Evolutionary conservation across 2,329 filamentous ascomycete genomes (phyloP).

Genomic region (Fusarium dimerum): DNA sequence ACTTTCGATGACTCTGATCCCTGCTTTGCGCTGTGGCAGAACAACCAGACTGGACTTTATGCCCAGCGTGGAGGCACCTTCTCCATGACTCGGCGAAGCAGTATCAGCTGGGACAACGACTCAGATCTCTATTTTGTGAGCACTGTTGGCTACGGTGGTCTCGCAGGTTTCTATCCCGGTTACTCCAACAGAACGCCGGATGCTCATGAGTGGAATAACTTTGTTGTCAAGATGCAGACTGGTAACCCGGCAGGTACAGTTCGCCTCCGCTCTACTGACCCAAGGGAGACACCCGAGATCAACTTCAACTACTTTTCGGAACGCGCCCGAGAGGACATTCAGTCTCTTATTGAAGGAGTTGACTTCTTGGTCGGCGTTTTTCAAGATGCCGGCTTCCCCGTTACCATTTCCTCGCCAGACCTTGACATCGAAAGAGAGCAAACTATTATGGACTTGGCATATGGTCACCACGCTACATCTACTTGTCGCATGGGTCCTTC

Average conservation of each 20-base stretch:
- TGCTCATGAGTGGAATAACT: conserved; percentile 25
- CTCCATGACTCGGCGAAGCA: conserved; percentile 30
- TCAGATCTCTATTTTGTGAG: conserved; percentile 34
- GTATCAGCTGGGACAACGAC: conserved; percentile 26
- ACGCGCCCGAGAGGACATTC: conserved; percentile 8
- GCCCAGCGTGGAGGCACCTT: conserved; percentile 25
- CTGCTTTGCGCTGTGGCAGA: conserved; percentile 37
- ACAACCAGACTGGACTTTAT: conserved; percentile 20
- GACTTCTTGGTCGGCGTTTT: too few species aligned
- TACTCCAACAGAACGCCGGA: conserved; percentile 34
- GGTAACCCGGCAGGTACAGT: conserved; percentile 64
- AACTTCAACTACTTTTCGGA: conserved; percentile 60
- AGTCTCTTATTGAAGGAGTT: neutral
- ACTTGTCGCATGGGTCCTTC: too few species aligned
- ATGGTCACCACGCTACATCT: too few species aligned
- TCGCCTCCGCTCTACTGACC: conserved; percentile 58
- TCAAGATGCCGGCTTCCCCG: too few species aligned
- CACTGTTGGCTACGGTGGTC: conserved; percentile 20
- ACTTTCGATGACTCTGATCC: conserved; percentile 28
- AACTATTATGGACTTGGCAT: too few species aligned
- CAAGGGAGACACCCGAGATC: conserved; percentile 63
- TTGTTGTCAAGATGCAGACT: conserved; percentile 58
- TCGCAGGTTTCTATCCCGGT: conserved; percentile 34
- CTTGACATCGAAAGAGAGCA: too few species aligned
- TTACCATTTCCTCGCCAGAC: too few species aligned